Percentiles rank a stretch among this genome's conserved stretches.
Evolutionary conservation across 2,329 filamentous ascomycete species (phyloP).

Genomic region (Neonectria magnoliae): DNA sequence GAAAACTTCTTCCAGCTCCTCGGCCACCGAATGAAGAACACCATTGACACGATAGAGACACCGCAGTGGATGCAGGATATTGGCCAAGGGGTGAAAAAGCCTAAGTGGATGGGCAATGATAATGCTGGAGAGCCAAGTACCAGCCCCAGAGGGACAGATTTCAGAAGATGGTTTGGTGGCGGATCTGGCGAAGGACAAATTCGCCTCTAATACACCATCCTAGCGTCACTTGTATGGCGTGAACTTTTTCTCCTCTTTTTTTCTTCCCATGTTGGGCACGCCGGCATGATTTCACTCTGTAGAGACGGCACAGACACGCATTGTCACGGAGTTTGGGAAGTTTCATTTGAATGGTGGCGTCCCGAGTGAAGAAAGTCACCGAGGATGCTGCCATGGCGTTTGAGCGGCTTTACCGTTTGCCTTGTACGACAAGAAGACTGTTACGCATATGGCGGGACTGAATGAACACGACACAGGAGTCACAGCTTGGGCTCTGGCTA

Average conservation of each 20-base stretch:
- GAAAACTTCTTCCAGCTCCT: slow-evolving; percentile 87
- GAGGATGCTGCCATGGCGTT: slow-evolving; percentile 10
- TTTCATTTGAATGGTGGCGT: not conserved
- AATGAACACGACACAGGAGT: slow-evolving; percentile 4
- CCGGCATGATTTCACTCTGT: slow-evolving; percentile 23
- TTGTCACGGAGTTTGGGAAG: slow-evolving; percentile 35
- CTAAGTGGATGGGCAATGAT: slow-evolving; percentile 81
- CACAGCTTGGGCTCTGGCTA: not conserved
- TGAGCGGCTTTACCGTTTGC: slow-evolving; percentile 1
- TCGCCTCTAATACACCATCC: slow-evolving; percentile 36
- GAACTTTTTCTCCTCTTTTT: slow-evolving; percentile 14
- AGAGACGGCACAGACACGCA: slow-evolving; percentile 25
- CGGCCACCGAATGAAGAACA: slow-evolving; percentile 88
- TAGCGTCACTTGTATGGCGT: slow-evolving; percentile 10
- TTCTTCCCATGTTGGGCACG: slow-evolving; percentile 14
- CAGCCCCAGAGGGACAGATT: slow-evolving; percentile 49
- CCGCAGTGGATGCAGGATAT: slow-evolving; percentile 85
- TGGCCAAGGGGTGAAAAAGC: slow-evolving; percentile 75
- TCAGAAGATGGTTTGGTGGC: slow-evolving; percentile 69
- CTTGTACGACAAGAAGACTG: not conserved
- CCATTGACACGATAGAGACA: slow-evolving; percentile 82
- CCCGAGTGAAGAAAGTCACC: not conserved
- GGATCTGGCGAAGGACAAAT: slow-evolving; percentile 49
- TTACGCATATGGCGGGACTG: not conserved
- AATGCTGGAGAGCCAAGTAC: slow-evolving; percentile 47